Evolutionary conservation across 208 protist species (phyloP).

Genomic region (Leishmania guyanensis): DNA sequence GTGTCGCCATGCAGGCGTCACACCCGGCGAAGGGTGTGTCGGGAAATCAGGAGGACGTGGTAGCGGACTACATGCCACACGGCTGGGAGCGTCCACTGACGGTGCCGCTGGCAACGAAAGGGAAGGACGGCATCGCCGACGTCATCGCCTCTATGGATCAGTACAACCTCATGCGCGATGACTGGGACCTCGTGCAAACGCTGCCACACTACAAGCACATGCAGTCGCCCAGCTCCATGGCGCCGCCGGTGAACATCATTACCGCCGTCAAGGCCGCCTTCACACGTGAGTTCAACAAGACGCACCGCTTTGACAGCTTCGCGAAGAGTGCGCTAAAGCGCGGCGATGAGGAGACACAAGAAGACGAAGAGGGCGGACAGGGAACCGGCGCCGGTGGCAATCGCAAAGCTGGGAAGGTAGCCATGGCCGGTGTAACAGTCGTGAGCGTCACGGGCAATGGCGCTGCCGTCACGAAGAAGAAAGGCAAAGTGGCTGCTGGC

Average conservation of each 20-base stretch:
- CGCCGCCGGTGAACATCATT: conserved; percentile 41
- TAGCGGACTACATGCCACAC: conserved; percentile 87
- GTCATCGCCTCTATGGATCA: conserved; percentile 87
- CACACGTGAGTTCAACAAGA: conserved; percentile 90
- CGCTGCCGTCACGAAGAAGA: conserved; percentile 11
- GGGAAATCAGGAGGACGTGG: conserved; percentile 77
- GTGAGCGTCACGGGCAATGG: conserved; percentile 10
- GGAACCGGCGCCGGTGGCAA: conserved; percentile 8
- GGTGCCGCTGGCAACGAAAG: conserved; percentile 48
- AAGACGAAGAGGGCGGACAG: conserved; percentile 28
- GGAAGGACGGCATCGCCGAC: conserved; percentile 73
- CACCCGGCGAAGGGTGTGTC: conserved; percentile 55
- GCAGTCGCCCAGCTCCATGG: conserved; percentile 26
- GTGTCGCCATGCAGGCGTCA: conserved; percentile 68
- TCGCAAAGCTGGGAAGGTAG: conserved; percentile 10
- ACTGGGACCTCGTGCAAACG: conserved; percentile 89
- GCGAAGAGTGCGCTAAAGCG: conserved; percentile 55
- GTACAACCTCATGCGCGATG: conserved; percentile 87
- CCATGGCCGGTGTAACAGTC: conserved; percentile 26
- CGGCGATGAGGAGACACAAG: conserved; percentile 24
- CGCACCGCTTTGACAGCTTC: conserved; percentile 75
- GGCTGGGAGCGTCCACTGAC: conserved; percentile 67
- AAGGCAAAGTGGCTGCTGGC: background rate
- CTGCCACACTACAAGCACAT: conserved; percentile 79
- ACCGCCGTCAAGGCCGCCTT: conserved; percentile 87